phyloP scores from a whole-genome alignment of 2,329 filamentous ascomycete genomes.

The Calonectria honghensis region DNA sequence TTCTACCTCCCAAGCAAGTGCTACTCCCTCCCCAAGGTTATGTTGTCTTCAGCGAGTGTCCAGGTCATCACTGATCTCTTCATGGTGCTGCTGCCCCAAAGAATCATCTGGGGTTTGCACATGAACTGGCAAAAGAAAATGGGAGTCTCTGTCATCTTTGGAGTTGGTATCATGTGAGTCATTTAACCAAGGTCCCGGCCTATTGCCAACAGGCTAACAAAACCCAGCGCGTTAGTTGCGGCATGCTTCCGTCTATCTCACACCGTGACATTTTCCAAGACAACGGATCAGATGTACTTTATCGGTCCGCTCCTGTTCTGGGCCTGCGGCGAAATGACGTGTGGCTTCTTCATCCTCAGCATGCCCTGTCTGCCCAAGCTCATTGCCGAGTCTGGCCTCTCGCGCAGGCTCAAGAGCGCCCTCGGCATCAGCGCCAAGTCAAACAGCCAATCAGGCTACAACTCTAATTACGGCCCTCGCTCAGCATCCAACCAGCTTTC shows the following conservation, averaged over 20 bases:
- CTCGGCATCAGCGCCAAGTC: constrained; percentile 39
- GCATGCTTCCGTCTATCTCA: constrained; percentile 61
- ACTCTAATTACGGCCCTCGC: constrained; percentile 10
- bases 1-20: constrained; percentile 39
- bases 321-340: constrained; percentile 66
- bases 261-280: constrained; percentile 57
- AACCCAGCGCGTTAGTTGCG: constrained; percentile 62
- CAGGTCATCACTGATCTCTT: constrained; percentile 39
- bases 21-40: constrained; percentile 35
- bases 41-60: constrained; percentile 35
- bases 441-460: constrained; percentile 4
- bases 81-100: constrained; percentile 40
- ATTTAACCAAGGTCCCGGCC: too few species aligned
- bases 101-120: constrained; percentile 40
- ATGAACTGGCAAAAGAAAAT: constrained; percentile 41
- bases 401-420: constrained; percentile 21
- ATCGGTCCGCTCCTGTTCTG: constrained; percentile 65
- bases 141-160: constrained; percentile 40
- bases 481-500: constrained; percentile 16
- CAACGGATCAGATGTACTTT: constrained; percentile 59
- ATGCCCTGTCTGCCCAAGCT: constrained; percentile 63
- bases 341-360: constrained; percentile 65
- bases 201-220: background rate
- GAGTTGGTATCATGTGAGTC: constrained; percentile 40
- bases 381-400: constrained; percentile 45